Evolutionary conservation across 768 basidiomycete species (phyloP).

Genomic region (Dacryopinax spathularia): DNA sequence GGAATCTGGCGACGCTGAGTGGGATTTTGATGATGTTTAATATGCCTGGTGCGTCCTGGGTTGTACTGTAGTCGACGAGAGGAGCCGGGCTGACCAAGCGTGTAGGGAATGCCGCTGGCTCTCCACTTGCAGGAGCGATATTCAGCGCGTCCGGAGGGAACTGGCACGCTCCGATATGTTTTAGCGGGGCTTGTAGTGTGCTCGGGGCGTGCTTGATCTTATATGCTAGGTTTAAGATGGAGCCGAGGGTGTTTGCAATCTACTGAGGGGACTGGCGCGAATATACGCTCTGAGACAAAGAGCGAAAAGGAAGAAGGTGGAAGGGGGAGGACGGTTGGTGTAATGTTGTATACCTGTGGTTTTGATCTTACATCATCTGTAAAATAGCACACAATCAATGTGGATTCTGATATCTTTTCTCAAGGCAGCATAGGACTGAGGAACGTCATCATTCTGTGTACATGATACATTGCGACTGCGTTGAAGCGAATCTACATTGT

Average conservation of each 20-base stretch:
- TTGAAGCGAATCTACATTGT: too few species aligned
- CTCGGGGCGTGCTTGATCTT: constrained; percentile 22
- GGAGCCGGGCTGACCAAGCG: neutral
- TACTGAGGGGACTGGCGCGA: too few species aligned
- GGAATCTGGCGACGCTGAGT: constrained; percentile 10
- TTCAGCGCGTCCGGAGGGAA: constrained; percentile 21
- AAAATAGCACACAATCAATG: too few species aligned
- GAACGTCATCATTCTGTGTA: too few species aligned
- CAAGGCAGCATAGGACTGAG: too few species aligned
- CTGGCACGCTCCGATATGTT: constrained; percentile 23
- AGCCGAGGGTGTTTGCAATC: neutral
- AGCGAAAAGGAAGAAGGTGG: neutral
- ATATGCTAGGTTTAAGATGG: constrained; percentile 14
- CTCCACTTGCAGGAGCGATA: constrained; percentile 24
- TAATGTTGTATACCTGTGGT: too few species aligned
- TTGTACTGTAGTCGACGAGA: neutral
- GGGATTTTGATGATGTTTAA: constrained; percentile 12
- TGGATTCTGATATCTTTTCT: too few species aligned
- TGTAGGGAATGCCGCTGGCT: constrained; percentile 20
- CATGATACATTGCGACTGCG: too few species aligned
- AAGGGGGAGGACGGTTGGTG: too few species aligned
- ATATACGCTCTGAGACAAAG: too few species aligned
- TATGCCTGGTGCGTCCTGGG: constrained; percentile 14
- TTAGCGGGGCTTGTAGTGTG: constrained; percentile 22
- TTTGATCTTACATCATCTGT: too few species aligned